phyloP scores from a whole-genome alignment of 1,139 yeast species.

The Pichia sp. region DNA sequence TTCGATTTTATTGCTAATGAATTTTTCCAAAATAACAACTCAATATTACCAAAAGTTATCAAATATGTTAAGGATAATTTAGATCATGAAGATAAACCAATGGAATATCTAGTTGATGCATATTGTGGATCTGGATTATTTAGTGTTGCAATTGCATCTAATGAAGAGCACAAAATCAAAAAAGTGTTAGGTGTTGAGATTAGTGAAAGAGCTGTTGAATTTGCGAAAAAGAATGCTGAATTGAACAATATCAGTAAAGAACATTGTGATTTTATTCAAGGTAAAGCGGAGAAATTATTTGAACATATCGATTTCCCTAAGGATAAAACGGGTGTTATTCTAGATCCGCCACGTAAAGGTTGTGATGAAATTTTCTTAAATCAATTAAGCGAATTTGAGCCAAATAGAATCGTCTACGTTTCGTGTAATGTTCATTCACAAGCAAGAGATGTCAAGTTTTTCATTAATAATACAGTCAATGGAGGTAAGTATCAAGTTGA shows the following conservation, averaged over 20 bases:
- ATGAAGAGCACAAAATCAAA: slow-evolving; percentile 48
- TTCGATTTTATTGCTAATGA: slow-evolving; percentile 92
- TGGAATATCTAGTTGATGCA: slow-evolving; percentile 77
- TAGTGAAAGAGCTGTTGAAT: slow-evolving; percentile 82
- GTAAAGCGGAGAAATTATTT: slow-evolving; percentile 88
- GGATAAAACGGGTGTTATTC: slow-evolving; percentile 74
- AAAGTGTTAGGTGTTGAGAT: slow-evolving; percentile 92
- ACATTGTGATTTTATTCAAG: slow-evolving; percentile 80
- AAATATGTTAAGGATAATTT: slow-evolving; percentile 70
- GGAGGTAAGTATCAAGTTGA: slow-evolving; percentile 64
- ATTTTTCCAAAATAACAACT: slow-evolving; percentile 92
- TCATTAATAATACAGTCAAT: slow-evolving; percentile 58
- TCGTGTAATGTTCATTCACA: slow-evolving; percentile 98
- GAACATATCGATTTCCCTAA: slow-evolving; percentile 69
- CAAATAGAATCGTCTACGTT: slow-evolving; percentile 82
- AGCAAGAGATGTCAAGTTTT: slow-evolving; percentile 87
- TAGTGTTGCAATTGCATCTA: slow-evolving; percentile 68
- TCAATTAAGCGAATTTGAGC: slow-evolving; percentile 75
- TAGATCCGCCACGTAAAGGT: slow-evolving; percentile 97
- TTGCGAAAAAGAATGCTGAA: slow-evolving; percentile 77
- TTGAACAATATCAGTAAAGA: slow-evolving; percentile 50
- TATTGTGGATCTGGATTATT: slow-evolving; percentile 96
- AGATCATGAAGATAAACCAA: slow-evolving; percentile 34
- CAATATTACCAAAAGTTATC: slow-evolving; percentile 79
- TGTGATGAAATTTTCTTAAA: slow-evolving; percentile 83